A percentile compares a stretch with the other conserved stretches of the same genome.
These are phyloP conservation scores for Camellia japonica DNA, from an alignment of 148 eudicot species.

Conservation along the genomic window DNA sequence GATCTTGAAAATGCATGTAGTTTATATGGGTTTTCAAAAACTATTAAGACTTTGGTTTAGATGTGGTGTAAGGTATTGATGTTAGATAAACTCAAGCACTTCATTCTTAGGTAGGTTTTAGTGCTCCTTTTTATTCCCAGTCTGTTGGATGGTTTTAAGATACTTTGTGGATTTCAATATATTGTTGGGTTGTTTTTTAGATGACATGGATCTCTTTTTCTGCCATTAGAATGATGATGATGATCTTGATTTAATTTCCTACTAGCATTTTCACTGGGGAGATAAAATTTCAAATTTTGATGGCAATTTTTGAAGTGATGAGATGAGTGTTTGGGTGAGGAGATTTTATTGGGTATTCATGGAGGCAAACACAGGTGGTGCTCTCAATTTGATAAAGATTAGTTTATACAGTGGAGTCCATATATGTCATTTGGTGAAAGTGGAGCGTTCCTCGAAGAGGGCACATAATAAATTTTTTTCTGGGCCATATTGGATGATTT, in stretches of 20 bases:
- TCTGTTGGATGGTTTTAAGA: constrained; percentile 8
- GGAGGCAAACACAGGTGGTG: too few species aligned
- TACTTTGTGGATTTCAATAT: background rate
- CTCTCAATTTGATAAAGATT: too few species aligned
- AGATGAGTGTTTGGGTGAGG: background rate
- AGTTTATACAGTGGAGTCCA: too few species aligned
- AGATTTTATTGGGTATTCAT: too few species aligned
- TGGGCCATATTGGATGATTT: too few species aligned
- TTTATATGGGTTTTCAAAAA: background rate
- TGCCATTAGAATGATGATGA: background rate
- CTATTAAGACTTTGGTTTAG: background rate
- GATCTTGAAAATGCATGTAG: constrained; percentile 6
- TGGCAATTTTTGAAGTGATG: background rate
- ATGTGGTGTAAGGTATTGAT: background rate
- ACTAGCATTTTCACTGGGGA: background rate
- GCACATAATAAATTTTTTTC: too few species aligned
- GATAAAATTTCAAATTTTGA: background rate
- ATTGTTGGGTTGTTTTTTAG: constrained; percentile 1
- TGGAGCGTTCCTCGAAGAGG: too few species aligned
- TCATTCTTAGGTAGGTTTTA: background rate
- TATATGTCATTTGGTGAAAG: too few species aligned
- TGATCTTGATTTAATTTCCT: background rate
- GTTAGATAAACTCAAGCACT: background rate
- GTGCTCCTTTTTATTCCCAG: background rate
- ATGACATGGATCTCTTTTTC: background rate